Evolutionary conservation across 306 rosid genomes (phyloP).

Genomic region (Hylodesmum podocarpum): DNA sequence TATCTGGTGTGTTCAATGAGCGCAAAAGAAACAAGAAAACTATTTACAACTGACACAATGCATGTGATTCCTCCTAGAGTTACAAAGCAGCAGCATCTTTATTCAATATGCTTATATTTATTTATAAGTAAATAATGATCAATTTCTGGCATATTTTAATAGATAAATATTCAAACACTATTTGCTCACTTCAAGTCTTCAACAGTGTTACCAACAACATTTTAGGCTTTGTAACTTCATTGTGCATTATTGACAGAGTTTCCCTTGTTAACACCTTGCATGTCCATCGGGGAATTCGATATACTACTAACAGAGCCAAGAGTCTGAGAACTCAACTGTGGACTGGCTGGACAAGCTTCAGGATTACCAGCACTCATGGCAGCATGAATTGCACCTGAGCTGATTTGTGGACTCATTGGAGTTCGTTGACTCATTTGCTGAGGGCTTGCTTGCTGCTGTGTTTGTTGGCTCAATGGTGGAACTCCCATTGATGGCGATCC

Average conservation of each 20-base stretch:
- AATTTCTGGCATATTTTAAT: constrained; percentile 2
- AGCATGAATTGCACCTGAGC: constrained; percentile 87
- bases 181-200: not conserved
- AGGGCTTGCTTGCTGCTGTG: constrained; percentile 77
- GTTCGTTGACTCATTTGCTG: constrained; percentile 94
- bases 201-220: not conserved
- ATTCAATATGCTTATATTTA: constrained; percentile 27
- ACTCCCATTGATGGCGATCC: constrained; percentile 93
- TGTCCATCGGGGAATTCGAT: constrained; percentile 84
- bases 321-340: constrained; percentile 96
- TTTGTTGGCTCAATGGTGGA: constrained; percentile 69
- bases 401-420: constrained; percentile 94
- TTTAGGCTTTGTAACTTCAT: constrained; percentile 22
- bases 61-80: constrained; percentile 1
- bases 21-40: constrained; percentile 9
- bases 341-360: constrained; percentile 93
- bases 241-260: constrained; percentile 70
- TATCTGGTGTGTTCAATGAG: not conserved
- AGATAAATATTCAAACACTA: not conserved
- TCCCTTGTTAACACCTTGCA: constrained; percentile 90
- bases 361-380: constrained; percentile 84
- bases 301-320: constrained; percentile 74
- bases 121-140: not conserved
- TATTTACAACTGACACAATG: constrained; percentile 31
- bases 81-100: not conserved